Percentiles rank a stretch among this genome's conserved stretches.
Conservation (phyloP, 2,329 filamentous ascomycete species). For the Trichoderma hamatum region DNA sequence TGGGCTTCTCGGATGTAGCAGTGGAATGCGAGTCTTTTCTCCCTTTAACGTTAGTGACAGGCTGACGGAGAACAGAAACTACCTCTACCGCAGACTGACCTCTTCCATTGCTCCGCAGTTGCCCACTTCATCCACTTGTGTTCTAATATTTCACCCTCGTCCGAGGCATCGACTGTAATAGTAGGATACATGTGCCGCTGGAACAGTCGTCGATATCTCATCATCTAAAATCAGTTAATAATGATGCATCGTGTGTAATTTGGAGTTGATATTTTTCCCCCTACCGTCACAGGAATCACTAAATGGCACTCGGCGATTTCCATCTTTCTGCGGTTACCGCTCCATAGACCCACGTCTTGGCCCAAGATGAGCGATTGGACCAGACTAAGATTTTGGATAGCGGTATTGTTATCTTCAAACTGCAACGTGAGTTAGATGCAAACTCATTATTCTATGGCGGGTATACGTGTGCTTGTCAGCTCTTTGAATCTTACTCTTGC, state of each 20-base stretch:
- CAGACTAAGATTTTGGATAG: conserved; percentile 51
- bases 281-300: conserved; percentile 50
- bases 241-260: neutral
- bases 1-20: conserved; percentile 68
- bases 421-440: conserved; percentile 32
- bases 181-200: conserved; percentile 57
- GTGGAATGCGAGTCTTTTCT: conserved; percentile 61
- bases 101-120: conserved; percentile 67
- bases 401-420: conserved; percentile 55
- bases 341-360: conserved; percentile 58
- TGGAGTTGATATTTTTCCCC: neutral
- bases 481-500: conserved; percentile 33
- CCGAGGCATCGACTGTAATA: conserved; percentile 54
- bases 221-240: conserved; percentile 47
- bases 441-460: neutral
- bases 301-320: conserved; percentile 58
- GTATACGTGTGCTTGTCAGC: neutral
- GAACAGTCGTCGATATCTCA: conserved; percentile 61
- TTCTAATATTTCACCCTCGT: conserved; percentile 60
- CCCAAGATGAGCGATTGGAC: conserved; percentile 54
- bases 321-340: conserved; percentile 58
- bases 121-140: conserved; percentile 69
- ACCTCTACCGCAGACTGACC: conserved; percentile 41
- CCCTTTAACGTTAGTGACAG: conserved; percentile 3
- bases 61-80: conserved; percentile 23